Evolutionary conservation across 192 early-diverging fungal species (phyloP).

Genomic region (Umbelopsis ramanniana): DNA sequence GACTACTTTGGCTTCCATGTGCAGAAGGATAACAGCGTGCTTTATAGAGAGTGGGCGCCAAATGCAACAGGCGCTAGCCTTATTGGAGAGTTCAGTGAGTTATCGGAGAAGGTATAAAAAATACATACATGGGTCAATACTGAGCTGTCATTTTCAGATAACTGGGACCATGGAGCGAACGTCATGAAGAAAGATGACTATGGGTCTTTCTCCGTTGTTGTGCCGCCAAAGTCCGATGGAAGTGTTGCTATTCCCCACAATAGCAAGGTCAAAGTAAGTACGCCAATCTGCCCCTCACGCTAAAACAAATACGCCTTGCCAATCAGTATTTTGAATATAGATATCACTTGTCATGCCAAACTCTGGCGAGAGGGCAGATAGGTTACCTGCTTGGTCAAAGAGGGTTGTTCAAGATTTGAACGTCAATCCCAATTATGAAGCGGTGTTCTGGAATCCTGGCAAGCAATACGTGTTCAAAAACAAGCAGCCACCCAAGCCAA

Average conservation of each 20-base stretch:
- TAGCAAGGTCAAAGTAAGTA: conserved; percentile 81
- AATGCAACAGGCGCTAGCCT: conserved; percentile 76
- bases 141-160: conserved; percentile 54
- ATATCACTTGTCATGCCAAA: conserved; percentile 75
- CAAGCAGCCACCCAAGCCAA: conserved; percentile 68
- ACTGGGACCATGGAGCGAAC: conserved; percentile 80
- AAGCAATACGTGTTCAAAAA: conserved; percentile 80
- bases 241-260: conserved; percentile 78
- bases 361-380: conserved; percentile 76
- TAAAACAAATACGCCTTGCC: neutral
- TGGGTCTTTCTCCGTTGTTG: conserved; percentile 80
- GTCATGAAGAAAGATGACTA: conserved; percentile 79
- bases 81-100: conserved; percentile 93
- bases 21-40: conserved; percentile 59
- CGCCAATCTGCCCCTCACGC: neutral
- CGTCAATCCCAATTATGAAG: conserved; percentile 85
- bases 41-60: conserved; percentile 97
- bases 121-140: neutral
- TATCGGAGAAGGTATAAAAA: neutral
- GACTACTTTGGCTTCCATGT: conserved; percentile 84
- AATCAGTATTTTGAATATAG: conserved; percentile 34
- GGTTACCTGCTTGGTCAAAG: conserved; percentile 88
- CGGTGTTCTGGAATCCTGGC: conserved; percentile 93
- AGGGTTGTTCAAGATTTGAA: conserved; percentile 85
- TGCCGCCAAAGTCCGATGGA: conserved; percentile 69